phyloP scores from a whole-genome alignment of 441 rosid species.

The Eutrema salsugineum region DNA sequence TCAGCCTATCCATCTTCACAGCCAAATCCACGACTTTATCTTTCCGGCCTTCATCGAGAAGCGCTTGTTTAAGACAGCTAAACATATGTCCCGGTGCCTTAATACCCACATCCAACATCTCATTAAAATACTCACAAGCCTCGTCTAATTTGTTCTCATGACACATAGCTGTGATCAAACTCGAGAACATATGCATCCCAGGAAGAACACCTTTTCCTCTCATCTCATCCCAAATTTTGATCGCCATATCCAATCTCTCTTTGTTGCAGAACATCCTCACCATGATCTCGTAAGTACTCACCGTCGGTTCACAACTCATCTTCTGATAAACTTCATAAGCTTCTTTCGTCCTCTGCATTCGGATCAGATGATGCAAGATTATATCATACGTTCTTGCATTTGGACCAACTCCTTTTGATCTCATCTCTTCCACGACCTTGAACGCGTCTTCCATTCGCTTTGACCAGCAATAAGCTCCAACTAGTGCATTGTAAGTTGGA shows the following conservation, averaged over 20 bases:
- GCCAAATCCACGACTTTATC: conserved; percentile 44
- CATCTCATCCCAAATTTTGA: conserved; percentile 70
- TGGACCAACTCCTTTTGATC: conserved; percentile 49
- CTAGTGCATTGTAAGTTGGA: conserved; percentile 80
- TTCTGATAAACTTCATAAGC: conserved; percentile 58
- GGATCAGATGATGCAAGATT: conserved; percentile 63
- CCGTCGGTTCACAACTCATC: conserved; percentile 63
- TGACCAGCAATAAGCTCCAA: conserved; percentile 76
- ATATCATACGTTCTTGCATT: conserved; percentile 76
- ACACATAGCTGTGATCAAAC: conserved; percentile 56
- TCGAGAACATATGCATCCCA: conserved; percentile 84
- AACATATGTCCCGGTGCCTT: conserved; percentile 74
- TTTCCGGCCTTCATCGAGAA: conserved; percentile 56
- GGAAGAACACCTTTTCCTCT: conserved; percentile 71
- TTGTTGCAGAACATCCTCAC: conserved; percentile 78
- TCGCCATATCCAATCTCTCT: conserved; percentile 58
- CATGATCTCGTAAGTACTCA: conserved; percentile 77
- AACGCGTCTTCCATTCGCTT: conserved; percentile 51
- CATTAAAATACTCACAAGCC: conserved; percentile 76
- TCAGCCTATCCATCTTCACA: conserved; percentile 55
- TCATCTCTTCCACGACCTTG: conserved; percentile 65
- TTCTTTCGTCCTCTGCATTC: conserved; percentile 45
- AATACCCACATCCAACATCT: conserved; percentile 82
- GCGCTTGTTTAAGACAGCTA: conserved; percentile 70
- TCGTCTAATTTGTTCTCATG: conserved; percentile 54